Conservation (phyloP, 768 basidiomycete species). For the Rhodotorula babjevae region DNA sequence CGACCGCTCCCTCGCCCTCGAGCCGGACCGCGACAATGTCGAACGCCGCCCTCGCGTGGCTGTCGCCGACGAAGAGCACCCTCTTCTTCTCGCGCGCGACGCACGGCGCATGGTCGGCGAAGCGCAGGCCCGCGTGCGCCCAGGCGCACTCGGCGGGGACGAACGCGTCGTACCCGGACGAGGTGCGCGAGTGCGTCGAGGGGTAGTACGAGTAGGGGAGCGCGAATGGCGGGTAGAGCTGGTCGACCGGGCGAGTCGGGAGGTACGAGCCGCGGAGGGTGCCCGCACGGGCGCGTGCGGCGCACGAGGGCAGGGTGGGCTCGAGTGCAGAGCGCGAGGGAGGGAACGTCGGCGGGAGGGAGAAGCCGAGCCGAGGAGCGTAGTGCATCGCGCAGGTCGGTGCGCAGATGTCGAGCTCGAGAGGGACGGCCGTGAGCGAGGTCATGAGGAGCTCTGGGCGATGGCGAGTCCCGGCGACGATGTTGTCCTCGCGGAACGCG, state of each 20-base stretch:
- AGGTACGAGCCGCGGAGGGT: not conserved
- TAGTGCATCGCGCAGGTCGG: not conserved
- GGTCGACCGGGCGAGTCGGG: not conserved
- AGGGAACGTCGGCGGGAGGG: not conserved
- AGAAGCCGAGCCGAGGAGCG: not conserved
- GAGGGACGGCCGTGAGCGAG: not conserved
- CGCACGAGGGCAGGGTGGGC: not conserved
- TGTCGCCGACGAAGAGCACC: constrained; percentile 24
- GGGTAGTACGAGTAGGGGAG: not conserved
- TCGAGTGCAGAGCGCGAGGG: fast-evolving
- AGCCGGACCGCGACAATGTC: constrained; percentile 14
- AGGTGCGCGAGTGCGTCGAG: constrained; percentile 2
- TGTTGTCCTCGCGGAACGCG: not conserved
- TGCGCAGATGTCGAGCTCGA: constrained; percentile 14
- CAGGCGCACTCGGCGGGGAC: not conserved
- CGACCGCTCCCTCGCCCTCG: constrained; percentile 20
- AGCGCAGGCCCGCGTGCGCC: constrained; percentile 19
- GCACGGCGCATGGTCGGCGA: constrained; percentile 16
- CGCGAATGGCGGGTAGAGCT: not conserved
- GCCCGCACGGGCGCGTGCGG: not conserved
- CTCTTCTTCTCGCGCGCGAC: not conserved
- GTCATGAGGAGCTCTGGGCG: constrained; percentile 8
- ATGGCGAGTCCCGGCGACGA: not conserved
- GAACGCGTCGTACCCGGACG: constrained; percentile 10
- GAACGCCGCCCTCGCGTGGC: constrained; percentile 17